phyloP scores from a whole-genome alignment of 2,329 filamentous ascomycete species.

The Diaporthe sp. region DNA sequence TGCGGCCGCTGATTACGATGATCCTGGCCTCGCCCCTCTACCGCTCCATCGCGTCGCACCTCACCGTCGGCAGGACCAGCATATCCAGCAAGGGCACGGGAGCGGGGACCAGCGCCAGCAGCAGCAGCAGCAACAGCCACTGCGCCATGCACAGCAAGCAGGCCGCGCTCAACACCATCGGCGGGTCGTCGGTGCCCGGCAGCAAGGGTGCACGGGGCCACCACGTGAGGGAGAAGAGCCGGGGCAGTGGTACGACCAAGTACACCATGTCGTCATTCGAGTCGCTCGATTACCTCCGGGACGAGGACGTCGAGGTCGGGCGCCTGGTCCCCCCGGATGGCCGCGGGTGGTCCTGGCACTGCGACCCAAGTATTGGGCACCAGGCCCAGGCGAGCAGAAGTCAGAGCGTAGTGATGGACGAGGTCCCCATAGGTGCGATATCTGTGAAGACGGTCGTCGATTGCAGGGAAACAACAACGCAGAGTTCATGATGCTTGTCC shows the following conservation, averaged over 20 bases:
- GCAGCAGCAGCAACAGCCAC: neutral
- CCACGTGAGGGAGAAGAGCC: neutral
- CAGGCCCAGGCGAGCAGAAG: slow-evolving; percentile 14
- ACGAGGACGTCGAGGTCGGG: slow-evolving; percentile 16
- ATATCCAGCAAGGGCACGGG: neutral
- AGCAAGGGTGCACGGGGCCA: neutral
- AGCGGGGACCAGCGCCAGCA: neutral
- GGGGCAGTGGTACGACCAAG: neutral
- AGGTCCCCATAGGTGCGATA: neutral
- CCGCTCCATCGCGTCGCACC: slow-evolving; percentile 17
- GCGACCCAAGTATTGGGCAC: neutral
- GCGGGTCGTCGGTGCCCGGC: neutral
- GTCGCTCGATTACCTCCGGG: neutral
- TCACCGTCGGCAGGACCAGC: neutral
- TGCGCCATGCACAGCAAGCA: neutral
- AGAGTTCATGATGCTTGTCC: neutral
- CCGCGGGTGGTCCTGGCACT: slow-evolving; percentile 8
- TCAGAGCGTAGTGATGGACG: slow-evolving; percentile 10
- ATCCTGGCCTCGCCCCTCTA: neutral
- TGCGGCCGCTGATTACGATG: slow-evolving; percentile 16
- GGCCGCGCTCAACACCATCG: slow-evolving; percentile 12
- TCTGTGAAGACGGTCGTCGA: slow-evolving; percentile 6
- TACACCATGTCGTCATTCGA: slow-evolving; percentile 11
- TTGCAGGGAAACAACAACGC: neutral
- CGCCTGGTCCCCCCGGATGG: slow-evolving; percentile 7